Evolutionary conservation across 352 stramenopile genomes (phyloP), one percentile per base, ranked within the genome.

Genomic region (Phytophthora foliorum): DNA sequence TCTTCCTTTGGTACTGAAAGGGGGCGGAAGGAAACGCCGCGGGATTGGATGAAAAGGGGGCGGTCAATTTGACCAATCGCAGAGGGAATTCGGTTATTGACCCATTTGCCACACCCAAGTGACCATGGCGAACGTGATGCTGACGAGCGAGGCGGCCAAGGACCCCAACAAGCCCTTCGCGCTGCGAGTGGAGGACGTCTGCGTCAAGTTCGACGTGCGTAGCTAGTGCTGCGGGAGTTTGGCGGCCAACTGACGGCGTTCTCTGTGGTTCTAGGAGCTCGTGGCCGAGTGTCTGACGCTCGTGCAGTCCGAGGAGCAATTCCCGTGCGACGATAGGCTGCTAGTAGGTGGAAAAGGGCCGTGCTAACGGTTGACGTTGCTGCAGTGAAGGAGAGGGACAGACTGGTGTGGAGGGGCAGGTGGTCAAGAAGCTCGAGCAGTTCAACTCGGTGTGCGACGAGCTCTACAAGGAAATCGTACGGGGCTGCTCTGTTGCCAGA

Each of bases 401-500:
- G 38, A 58, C 44, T 14, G 65, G 62, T 29, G 69, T 86, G 45
- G 88, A 93, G 52, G 86, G 92, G 49, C 81, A 93, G 54, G 86
- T 95, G 57, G 82, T 94, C 44, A 92, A 90, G 76, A 95, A 94
- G 51, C 84, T 95, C 24, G 88, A 95, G 66, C 84, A 93, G 64
- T 95, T 95, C 70, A 95, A 95, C 69, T 93, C 84, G 34, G 88
- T 95, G 34, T 94, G 86, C 72, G 88, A 95, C 71, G 88, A 95
- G 68, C 76, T 95, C 22, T 95, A 94, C 70, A 95, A 95, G 58
- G 88, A 95, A 49, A 95, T 95, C 42, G 88, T 95, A 77, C 64
- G 85, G 13, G 17, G 7, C 29, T 32, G 29, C 29, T 14, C 14
- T 38, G 11, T 24, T 45, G 31, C 19, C 38, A 44, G n/a, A 6